Evolutionary conservation across 148 eudicot species (phyloP), one percentile per base, ranked within the genome.

Genomic region (Selenicereus undatus): DNA sequence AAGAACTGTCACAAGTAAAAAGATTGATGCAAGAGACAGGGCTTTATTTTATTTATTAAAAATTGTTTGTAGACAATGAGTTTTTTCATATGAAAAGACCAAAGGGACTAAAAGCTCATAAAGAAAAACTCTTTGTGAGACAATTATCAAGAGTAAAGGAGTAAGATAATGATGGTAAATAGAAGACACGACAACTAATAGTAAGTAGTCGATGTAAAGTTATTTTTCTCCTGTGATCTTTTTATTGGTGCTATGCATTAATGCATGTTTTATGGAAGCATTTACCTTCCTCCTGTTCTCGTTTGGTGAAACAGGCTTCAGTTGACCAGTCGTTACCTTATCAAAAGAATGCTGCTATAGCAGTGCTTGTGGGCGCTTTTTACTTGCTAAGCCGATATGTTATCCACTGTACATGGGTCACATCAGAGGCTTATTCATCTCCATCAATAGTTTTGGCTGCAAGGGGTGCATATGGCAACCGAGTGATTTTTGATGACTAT

Each of bases 351-450:
- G 94, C 84, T 74, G 98, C 95, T 58, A 91, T 86, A 18, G 93
- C 87, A 39, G 90, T 96, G 92, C 98, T 96, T 84, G n/a, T 96
- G 62, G 98, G 99, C 71, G 94, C 94, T 71, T 90, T 96, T 74
- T 96, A 92, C 87, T 89, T 96, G 86, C 91, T 96, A 74, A 93
- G 95, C 85, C 89, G 95, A 91, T 96, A 96, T 87, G 98, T 86
- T 76, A 90, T 78, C 52, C 99, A 96, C 76, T 96, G 99, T 85
- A 92, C 97, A 42, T 96, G 99, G 99, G 99, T 96, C 60, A 96
- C 98, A n/a, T 96, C 99, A 72, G 99, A 96, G 88, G 99, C 99
- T 27, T 96, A 96, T 88, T 96, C 99, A 30, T 96, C 99, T 83
- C 99, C 99, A 35, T 96, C 99, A 36, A 96, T 96, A 77, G 99